Evolutionary conservation across 495 filamentous ascomycete genomes (phyloP), one percentile per base, ranked within the genome.

Genomic region (Xylaria acuta): DNA sequence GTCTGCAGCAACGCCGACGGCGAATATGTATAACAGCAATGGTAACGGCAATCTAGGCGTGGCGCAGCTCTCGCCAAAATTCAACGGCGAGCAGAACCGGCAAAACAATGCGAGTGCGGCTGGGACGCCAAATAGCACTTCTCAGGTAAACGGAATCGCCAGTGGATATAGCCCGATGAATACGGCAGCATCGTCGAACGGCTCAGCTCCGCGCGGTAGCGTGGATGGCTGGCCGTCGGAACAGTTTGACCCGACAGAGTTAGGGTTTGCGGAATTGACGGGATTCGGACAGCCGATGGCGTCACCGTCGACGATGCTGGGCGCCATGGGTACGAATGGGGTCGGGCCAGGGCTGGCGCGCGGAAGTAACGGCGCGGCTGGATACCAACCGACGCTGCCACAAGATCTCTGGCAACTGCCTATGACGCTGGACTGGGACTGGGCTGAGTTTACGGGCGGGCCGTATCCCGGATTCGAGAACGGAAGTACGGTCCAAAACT

Each of bases 401-500:
- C 94, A 95, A 75, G 97, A 98, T 84, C 82, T 99, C 64, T 99
- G 95, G 92, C 92, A 94, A 80, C 92, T 97, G 89, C 92, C 94
- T 12, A 97, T 97, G 91, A 96, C 93, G 18, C 88, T 98, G 27
- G 97, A 98, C 78, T 99, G 97, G 97, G 94, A 98, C 77, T 98
- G 97, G 96, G 94, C 94, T 0, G 94, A 97, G 78, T 92, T 96
- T 88, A 92, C 90, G 58, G 85, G 84, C 9, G 84, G 84, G 3
- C 79, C 81, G 5, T 87, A 87, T 75, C 84, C 85, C 5, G 84
- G 83, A 62, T 84, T 88, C 32, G 88, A 87, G 73, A 88, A 88
- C 74, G 86, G 86, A 11, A 80, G 60, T 30, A 60, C 72, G 34
- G 58, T 54, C 45, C 63, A 54, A 14, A 58, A 69, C n/a, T 63